phyloP scores from a whole-genome alignment of 495 filamentous ascomycete genomes.

The Talaromyces ruber region DNA sequence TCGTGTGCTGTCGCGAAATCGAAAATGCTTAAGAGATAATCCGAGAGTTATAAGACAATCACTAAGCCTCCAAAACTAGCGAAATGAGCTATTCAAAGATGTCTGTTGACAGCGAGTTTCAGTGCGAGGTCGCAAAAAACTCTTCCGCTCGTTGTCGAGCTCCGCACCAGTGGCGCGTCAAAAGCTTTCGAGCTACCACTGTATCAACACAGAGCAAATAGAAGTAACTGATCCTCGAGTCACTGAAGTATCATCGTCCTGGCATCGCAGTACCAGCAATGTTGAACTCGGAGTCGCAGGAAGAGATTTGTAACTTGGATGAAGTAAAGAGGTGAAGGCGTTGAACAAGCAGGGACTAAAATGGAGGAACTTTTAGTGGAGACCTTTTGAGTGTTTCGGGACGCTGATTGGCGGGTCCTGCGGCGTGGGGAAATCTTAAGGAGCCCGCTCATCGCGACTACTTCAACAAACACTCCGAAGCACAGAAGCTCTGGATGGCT shows the following conservation, averaged over 20 bases:
- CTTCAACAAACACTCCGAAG: not conserved
- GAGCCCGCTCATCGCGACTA: not conserved
- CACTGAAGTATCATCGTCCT: not conserved
- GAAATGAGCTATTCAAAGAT: not conserved
- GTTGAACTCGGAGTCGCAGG: not conserved
- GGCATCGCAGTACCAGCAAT: not conserved
- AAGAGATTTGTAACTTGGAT: not conserved
- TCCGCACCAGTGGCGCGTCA: conserved; percentile 7
- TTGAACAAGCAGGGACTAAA: not conserved
- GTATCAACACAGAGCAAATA: not conserved
- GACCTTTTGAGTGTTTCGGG: not conserved
- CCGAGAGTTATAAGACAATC: not conserved
- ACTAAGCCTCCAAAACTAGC: not conserved
- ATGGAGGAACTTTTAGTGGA: not conserved
- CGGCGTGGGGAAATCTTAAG: conserved; percentile 9
- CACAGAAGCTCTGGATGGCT: not conserved
- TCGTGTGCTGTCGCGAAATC: not conserved
- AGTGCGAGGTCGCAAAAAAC: not conserved
- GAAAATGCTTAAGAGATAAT: not conserved
- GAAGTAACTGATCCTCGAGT: not conserved
- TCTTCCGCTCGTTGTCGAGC: conserved; percentile 6
- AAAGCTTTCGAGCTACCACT: not conserved
- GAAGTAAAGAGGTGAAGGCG: not conserved
- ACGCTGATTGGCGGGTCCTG: not conserved
- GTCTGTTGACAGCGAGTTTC: not conserved